These are phyloP conservation scores for Coemansia sp. DNA, from an alignment of 192 early-diverging fungal genomes.

Conservation along the genomic window DNA sequence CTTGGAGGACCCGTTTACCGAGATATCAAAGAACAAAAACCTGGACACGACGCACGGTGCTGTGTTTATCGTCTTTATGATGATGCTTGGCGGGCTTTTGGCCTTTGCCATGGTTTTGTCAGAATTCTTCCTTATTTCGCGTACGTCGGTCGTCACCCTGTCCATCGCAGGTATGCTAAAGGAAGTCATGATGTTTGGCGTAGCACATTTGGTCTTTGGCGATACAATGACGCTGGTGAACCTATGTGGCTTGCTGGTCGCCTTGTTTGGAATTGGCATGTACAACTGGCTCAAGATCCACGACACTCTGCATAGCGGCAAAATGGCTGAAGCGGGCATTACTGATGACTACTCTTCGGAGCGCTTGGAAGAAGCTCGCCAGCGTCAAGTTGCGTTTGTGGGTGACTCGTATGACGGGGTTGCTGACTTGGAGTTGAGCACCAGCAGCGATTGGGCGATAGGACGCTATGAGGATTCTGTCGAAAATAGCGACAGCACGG, in stretches of 20 bases:
- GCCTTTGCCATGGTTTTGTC: slow-evolving; percentile 88
- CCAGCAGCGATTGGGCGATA: background rate
- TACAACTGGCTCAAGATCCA: slow-evolving; percentile 74
- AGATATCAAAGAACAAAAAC: slow-evolving; percentile 40
- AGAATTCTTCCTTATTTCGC: slow-evolving; percentile 83
- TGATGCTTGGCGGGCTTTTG: slow-evolving; percentile 78
- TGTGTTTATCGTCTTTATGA: slow-evolving; percentile 36
- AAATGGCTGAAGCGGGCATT: background rate
- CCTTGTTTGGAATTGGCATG: slow-evolving; percentile 80
- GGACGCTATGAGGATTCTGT: background rate
- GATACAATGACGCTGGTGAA: slow-evolving; percentile 80
- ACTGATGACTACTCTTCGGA: background rate
- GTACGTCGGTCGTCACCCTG: slow-evolving; percentile 83
- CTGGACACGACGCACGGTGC: slow-evolving; percentile 18
- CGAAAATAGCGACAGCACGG: slow-evolving; percentile 10
- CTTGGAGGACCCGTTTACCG: slow-evolving; percentile 61
- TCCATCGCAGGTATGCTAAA: slow-evolving; percentile 89
- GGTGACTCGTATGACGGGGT: slow-evolving; percentile 34
- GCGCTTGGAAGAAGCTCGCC: slow-evolving; percentile 11
- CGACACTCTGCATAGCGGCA: slow-evolving; percentile 18
- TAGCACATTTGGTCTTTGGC: slow-evolving; percentile 77
- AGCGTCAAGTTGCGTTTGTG: slow-evolving; percentile 33
- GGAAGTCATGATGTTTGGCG: slow-evolving; percentile 82
- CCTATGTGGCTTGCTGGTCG: slow-evolving; percentile 73
- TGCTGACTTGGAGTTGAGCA: slow-evolving; percentile 3